Percentiles rank a stretch among this genome's conserved stretches.
These are phyloP conservation scores for Zasmidium cellare DNA, from an alignment of 2,329 filamentous ascomycete species.

Conservation along the genomic window DNA sequence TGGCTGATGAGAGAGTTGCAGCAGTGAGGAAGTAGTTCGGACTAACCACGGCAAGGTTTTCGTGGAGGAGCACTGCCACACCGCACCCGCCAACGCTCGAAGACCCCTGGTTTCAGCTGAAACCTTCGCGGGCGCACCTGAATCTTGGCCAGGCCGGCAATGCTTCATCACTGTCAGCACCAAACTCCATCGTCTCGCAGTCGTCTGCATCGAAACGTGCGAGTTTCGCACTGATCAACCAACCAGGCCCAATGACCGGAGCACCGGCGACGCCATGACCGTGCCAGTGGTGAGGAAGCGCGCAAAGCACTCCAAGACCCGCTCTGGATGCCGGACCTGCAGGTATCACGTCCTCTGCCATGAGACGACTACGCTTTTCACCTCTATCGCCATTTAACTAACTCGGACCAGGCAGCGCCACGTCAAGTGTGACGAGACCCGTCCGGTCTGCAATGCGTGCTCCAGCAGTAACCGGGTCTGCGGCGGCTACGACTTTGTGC, in stretches of 20 bases:
- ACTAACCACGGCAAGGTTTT: neutral
- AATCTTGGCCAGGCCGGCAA: neutral
- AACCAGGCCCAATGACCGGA: no score
- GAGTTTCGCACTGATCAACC: no score
- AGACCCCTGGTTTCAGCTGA: neutral
- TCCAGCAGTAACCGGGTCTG: neutral
- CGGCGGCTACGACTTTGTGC: constrained; percentile 8
- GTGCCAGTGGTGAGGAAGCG: constrained; percentile 11
- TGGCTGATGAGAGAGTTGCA: no score
- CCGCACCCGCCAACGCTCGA: neutral
- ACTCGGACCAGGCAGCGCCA: constrained; percentile 5
- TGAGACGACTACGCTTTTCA: neutral
- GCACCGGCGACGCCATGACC: constrained; percentile 12
- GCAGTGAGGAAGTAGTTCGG: neutral
- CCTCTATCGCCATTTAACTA: no score
- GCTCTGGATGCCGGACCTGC: constrained; percentile 10
- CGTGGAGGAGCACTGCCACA: constrained; percentile 4
- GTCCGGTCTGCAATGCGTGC: constrained; percentile 11
- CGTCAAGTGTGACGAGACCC: constrained; percentile 14
- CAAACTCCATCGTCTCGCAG: no score
- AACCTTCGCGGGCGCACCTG: neutral
- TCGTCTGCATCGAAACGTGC: no score
- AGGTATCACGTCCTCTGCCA: neutral
- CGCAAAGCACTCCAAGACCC: constrained; percentile 12
- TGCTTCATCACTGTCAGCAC: neutral